Evolutionary conservation across 1,284 basidiomycete genomes (phyloP), one percentile per base, ranked within the genome.

Genomic region (Heliocybe sulcata): DNA sequence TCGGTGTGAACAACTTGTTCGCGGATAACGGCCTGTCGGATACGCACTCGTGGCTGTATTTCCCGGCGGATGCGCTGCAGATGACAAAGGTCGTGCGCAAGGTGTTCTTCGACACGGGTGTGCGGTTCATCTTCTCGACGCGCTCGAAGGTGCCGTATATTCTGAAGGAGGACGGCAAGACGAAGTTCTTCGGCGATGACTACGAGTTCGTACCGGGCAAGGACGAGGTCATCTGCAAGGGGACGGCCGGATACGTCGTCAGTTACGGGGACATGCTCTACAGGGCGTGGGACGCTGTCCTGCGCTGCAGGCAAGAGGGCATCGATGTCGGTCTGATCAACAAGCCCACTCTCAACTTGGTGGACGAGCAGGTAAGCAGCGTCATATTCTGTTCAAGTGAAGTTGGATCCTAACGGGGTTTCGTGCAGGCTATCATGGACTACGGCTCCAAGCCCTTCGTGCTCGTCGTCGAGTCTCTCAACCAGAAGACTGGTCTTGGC

Each of bases 111-210:
- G 80, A 92, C 57, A 79, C 79, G 47, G 90, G 91, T 22, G 53
- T 92, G 19, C 85, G 90, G 55, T 92, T 92, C 69, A 74, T 93
- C 63, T 92, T 92, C 73, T 92, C 89, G 8, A 92, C 90, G 4
- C 87, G 91, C 55, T 81, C 90, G 29, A 93, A 92, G 70, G 87
- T 92, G 9, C 90, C 91, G 20, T 92, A 82, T 72, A 86, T 93
- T 66, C 79, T 92, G 59, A 90, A 87, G 65, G 83, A 84, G 64
- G 82, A 90, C 63, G 84, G 86, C 12, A 69, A 79, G 63, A 78
- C 78, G 33, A 77, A 73, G 55, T 83, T 81, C 74, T 92, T 85
- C 66, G 87, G 77, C 33, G 82, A 78, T 22, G 76, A 76, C 61
- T 92, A 92, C 71, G 70, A 85, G 69, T 92, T 93, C 64, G 73